Evolutionary conservation across 2,329 filamentous ascomycete genomes (phyloP).

Genomic region (Penicillium sp.): DNA sequence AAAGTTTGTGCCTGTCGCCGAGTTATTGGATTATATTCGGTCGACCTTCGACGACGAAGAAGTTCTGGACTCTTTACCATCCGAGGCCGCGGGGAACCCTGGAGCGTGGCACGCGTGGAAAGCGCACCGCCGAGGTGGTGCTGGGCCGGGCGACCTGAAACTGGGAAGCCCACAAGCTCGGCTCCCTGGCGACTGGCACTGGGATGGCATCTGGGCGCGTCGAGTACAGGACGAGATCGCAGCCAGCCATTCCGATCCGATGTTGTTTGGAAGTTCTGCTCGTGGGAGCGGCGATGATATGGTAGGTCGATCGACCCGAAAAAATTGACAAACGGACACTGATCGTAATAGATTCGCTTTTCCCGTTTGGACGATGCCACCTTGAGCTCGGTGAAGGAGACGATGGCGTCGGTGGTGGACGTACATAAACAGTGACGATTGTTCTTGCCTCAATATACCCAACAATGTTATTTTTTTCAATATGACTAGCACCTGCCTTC

Average conservation of each 20-base stretch:
- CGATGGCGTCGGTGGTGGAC: constrained; percentile 32
- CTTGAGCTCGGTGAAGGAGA: constrained; percentile 36
- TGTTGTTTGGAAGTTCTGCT: constrained; percentile 68
- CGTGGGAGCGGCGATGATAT: constrained; percentile 63
- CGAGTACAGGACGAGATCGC: constrained; percentile 77
- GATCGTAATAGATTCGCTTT: constrained; percentile 40
- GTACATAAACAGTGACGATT: constrained; percentile 22
- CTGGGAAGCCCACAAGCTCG: constrained; percentile 49
- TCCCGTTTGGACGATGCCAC: constrained; percentile 36
- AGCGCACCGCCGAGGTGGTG: constrained; percentile 57
- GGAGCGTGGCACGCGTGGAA: constrained; percentile 95
- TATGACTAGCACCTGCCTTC: constrained; percentile 2
- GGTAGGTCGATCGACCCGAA: constrained; percentile 48
- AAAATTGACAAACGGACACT: neutral
- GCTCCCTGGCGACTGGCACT: constrained; percentile 86
- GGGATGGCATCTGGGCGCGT: constrained; percentile 95
- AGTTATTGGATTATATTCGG: constrained; percentile 76
- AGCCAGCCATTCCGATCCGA: constrained; percentile 72
- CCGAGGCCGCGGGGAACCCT: constrained; percentile 81
- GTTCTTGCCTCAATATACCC: constrained; percentile 26
- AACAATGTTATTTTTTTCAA: constrained; percentile 9
- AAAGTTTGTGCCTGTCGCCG: constrained; percentile 57
- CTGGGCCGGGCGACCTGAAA: constrained; percentile 32
- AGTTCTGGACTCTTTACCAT: constrained; percentile 73
- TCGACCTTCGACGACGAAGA: constrained; percentile 75